These are phyloP conservation scores for Eutrema japonicum DNA, from an alignment of 345 rosid species.

Conservation along the genomic window DNA sequence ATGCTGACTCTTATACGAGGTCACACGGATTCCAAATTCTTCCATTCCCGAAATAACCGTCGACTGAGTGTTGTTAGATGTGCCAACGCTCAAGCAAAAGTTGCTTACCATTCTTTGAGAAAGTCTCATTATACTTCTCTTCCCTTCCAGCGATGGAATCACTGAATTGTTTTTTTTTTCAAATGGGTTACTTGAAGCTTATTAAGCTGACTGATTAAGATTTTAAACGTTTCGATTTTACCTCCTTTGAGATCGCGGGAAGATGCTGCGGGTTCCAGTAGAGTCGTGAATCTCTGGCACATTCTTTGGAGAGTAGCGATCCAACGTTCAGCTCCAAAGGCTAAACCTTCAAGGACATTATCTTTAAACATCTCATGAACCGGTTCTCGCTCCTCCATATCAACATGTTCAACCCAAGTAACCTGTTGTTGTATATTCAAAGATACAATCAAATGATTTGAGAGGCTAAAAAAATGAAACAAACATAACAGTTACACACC, in stretches of 20 bases:
- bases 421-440: conserved; percentile 52
- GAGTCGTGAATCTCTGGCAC: conserved; percentile 75
- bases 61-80: conserved; percentile 67
- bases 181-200: neutral
- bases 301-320: conserved; percentile 77
- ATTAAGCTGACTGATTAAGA: neutral
- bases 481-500: conserved; percentile 49
- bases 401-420: conserved; percentile 90
- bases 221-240: conserved; percentile 3
- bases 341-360: conserved; percentile 64
- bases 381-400: conserved; percentile 65
- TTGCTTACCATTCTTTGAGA: conserved; percentile 89
- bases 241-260: conserved; percentile 79
- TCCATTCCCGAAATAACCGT: conserved; percentile 63
- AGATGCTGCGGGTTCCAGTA: conserved; percentile 62
- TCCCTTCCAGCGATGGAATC: conserved; percentile 79
- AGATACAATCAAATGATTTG: conserved; percentile 8
- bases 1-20: conserved; percentile 61
- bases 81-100: conserved; percentile 81
- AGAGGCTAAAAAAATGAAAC: conserved; percentile 19
- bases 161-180: conserved; percentile 45
- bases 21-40: conserved; percentile 77
- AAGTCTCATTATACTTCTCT: conserved; percentile 93
- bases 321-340: conserved; percentile 95
- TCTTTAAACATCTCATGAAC: conserved; percentile 64